Percentiles rank a stretch among this genome's conserved stretches.
These are phyloP conservation scores for Combretum micranthum DNA, from an alignment of 345 rosid genomes.

Conservation along the genomic window DNA sequence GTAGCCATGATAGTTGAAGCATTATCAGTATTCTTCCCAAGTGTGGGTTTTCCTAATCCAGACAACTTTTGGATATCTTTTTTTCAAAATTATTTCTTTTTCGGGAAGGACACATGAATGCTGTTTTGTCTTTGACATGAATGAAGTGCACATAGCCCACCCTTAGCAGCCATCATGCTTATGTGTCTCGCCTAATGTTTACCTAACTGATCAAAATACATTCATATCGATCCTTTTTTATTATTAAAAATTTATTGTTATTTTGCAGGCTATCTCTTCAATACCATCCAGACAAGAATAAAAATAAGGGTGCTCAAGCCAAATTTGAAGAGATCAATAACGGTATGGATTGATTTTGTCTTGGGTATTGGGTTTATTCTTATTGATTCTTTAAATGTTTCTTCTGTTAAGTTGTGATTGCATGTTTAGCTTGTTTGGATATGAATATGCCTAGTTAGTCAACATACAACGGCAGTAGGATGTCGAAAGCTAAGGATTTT, in stretches of 20 bases:
- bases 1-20: too few relatives aligned
- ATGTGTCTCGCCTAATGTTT: too few relatives aligned
- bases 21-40: too few relatives aligned
- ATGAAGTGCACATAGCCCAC: too few relatives aligned
- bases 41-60: neutral
- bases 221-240: neutral
- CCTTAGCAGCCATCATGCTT: too few relatives aligned
- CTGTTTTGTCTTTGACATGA: too few relatives aligned
- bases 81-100: too few relatives aligned
- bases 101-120: too few relatives aligned
- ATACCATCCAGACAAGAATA: constrained; percentile 94
- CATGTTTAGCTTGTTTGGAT: too few relatives aligned
- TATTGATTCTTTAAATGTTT: neutral
- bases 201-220: neutral
- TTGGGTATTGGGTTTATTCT: neutral
- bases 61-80: neutral
- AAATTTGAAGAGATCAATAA: constrained; percentile 90
- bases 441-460: too few relatives aligned
- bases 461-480: too few relatives aligned
- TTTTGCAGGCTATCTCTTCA: constrained; percentile 69
- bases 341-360: constrained; percentile 33
- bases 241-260: neutral
- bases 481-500: too few relatives aligned
- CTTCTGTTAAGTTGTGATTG: neutral
- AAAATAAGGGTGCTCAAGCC: constrained; percentile 70